Evolutionary conservation across 2,329 filamentous ascomycete species (phyloP), one percentile per base, ranked within the genome.

Genomic region (Byssothecium circinans): DNA sequence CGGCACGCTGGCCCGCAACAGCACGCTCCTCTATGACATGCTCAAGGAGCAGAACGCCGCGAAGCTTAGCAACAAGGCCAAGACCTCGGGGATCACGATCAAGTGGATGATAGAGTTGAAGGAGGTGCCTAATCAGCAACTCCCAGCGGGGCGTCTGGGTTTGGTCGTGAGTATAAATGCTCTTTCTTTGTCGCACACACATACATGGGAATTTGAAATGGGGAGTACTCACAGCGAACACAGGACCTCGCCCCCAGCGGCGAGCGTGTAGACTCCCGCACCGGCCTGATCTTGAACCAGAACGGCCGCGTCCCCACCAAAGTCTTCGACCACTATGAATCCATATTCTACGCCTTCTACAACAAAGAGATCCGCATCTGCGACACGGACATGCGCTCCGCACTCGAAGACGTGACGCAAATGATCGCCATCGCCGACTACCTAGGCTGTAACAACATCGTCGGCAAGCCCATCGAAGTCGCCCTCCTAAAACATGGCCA

Each of bases 281-380:
- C 29, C 36, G 57, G 58, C 14, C 46, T 63, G 1, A 50, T 65
- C 8, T 48, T 71, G 20, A 65, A 71, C 42, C 67, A 72, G 39
- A 73, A 72, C 29, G 70, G 70, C 5, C 62, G 59, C 33, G 45
- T 62, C 12, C 62, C 63, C 4, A 61, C 60, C 5, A 55, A 58
- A 42, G 47, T 60, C 18, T 67, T 65, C 45, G 49, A 55, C 8
- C 56, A 73, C 39, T 80, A 75, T 60, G 67, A 75, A 39, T 65
- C 68, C 29, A 68, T 80, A 15, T 62, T 80, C 43, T 73, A 74
- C 29, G 67, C 73, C 17, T 73, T 79, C 54, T 79, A 80, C 66
- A 71, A 73, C 50, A 65, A 64, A 17, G 60, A 69, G 1, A 61
- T 78, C 27, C 50, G 64, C 8, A 65, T 80, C 33, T 70, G 72